Evolutionary conservation across 805 yeast species (phyloP), one percentile per base, ranked within the genome.

Genomic region (Pichia californica): DNA sequence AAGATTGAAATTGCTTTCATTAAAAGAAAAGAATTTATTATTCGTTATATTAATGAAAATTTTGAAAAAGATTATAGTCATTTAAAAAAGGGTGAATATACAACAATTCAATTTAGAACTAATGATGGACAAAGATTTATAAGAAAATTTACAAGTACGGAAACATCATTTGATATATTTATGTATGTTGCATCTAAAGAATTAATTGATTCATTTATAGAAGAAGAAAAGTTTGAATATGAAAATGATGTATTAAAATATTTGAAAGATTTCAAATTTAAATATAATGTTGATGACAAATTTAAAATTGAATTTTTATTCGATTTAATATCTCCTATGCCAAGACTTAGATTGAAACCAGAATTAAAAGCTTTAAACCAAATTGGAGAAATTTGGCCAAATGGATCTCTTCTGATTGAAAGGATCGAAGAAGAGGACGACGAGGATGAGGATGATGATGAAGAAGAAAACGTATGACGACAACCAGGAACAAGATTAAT

Each of bases 71-170:
- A 32, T 21, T 15, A 43, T 8, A 36, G 41, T 18, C 9, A 23
- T 10, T 54, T 60, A 50, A 42, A 40, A 2, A 63, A 61, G 43
- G 64, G 63, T 0, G 61, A 63, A 7, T 61, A 50, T 37, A 61
- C 72, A 8, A 65, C 65, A 0, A 68, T 81, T 18, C 79, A 82
- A 40, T 63, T 81, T 49, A 71, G 79, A 55, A 61, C 74, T 29
- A 78, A 83, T 8, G 56, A 68, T 29, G 85, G 86, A 2, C 65
- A 66, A 38, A 58, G 79, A 43, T 55, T 71, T 7, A 64, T 77
- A 2, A 70, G 73, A 28, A 68, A 64, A 30, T 70, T 81, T 41
- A 50, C 53, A 33, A 61, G 65, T 27, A 46, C 58, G 2, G 63
- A 69, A n/a, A 53, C 73, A 0, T 48, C 74, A 20, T 58, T 55